These are phyloP conservation scores for Phaeotremella skinneri DNA, from an alignment of 768 basidiomycete genomes.

Conservation along the genomic window DNA sequence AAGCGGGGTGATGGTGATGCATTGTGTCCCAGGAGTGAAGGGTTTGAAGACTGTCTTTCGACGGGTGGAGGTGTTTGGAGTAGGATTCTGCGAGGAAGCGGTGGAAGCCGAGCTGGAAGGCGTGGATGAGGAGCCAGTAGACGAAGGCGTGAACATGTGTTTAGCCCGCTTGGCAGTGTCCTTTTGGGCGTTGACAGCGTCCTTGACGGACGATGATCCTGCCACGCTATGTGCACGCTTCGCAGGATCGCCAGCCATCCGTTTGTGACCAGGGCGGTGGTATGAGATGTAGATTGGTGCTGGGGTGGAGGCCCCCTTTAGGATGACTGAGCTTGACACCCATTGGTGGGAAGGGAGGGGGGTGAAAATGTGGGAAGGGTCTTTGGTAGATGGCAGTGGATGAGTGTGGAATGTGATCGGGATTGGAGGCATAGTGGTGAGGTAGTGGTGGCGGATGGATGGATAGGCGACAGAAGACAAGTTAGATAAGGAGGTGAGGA, in stretches of 20 bases:
- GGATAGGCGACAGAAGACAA: background rate
- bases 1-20: constrained; percentile 26
- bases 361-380: background rate
- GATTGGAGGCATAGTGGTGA: background rate
- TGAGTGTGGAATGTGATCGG: constrained; percentile 3
- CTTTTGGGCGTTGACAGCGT: background rate
- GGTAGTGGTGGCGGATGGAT: background rate
- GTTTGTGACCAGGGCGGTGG: background rate
- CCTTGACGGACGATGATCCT: no score
- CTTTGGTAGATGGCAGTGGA: background rate
- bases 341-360: background rate
- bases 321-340: background rate
- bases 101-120: constrained; percentile 2
- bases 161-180: background rate
- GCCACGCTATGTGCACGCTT: no score
- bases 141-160: background rate
- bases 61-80: constrained; percentile 12
- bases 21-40: background rate
- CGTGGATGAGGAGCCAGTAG: background rate
- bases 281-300: background rate
- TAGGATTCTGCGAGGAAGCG: constrained; percentile 8
- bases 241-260: no score
- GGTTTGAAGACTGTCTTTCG: constrained; percentile 13
- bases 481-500: no score
- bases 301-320: background rate